Base-by-base conservation (phyloP, 140 eudicot genomes). In the Stevia rebaudiana region DNA sequence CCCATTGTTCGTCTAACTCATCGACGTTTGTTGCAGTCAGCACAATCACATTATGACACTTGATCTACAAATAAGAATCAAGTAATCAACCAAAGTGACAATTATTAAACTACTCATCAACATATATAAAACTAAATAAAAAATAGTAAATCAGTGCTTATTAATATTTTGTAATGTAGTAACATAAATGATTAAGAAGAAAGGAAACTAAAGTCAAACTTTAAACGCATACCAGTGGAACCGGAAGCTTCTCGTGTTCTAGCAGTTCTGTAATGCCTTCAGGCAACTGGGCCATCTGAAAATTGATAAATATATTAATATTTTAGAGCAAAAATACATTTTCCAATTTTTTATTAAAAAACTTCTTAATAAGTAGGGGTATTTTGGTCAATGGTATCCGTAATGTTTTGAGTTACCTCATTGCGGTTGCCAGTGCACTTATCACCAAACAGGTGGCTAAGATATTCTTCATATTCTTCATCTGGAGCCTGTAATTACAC, bases 251-350 rank as follows among this genome's bases (percentile, higher is more conserved):
- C 63, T 87, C 95, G 71, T 87, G 98, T 56, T 87, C 89, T 77
- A 85, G 74, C 62, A 92, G 64, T 61, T 92, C 92, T 44, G 98
- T 87, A 48, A 92, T 83, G 62, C 96, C 96, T 80, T 87, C 96
- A 4, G 98, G 98, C 72, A 92, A 66, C 77, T 77, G 92, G 57
- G 98, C 96, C 96, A 92, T 92, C 96, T 92, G 86, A 17, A 75
- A 77, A 57, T 60, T 22, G 16, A 48, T 31, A 75, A 48, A 76
- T 50, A 28, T 31, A 63, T n/a, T n/a, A n/a, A 35, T 28, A 74
- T 36, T 58, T 40, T n/a, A 72, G 49, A 60, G 19, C n/a, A 52
- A 17, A 3, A 10, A 24, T 6, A 25, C 31, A 17, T 24, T 40
- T 67, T 12, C 22, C 36, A 3, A 11, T 25, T 13, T 43, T 42